Percentiles rank a stretch among this genome's conserved stretches.
These are phyloP conservation scores for Yamadazyma endophytica DNA, from an alignment of 805 yeast genomes.

Conservation along the genomic window DNA sequence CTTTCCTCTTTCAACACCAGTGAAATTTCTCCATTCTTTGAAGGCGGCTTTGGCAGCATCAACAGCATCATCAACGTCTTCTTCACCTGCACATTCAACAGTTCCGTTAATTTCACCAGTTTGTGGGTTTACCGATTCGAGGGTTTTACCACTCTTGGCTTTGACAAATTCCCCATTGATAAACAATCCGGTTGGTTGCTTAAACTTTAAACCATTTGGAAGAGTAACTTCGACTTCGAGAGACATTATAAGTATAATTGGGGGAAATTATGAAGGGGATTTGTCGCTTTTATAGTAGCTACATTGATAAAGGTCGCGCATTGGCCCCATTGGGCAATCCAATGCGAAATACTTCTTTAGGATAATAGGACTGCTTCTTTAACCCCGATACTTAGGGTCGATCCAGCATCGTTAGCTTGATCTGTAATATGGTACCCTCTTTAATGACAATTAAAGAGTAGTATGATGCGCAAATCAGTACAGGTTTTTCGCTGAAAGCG, in stretches of 20 bases:
- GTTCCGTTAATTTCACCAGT: conserved; percentile 41
- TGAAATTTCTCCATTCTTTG: conserved; percentile 43
- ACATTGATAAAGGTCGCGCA: too few species aligned
- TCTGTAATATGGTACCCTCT: too few species aligned
- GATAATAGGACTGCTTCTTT: too few species aligned
- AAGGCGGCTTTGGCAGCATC: conserved; percentile 35
- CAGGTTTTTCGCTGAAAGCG: too few species aligned
- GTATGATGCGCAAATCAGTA: too few species aligned
- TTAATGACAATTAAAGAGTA: too few species aligned
- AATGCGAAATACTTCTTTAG: too few species aligned
- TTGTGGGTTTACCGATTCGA: conserved; percentile 41
- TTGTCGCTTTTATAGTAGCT: too few species aligned
- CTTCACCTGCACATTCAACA: conserved; percentile 39
- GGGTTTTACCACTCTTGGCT: conserved; percentile 29
- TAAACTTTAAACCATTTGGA: conserved; percentile 48
- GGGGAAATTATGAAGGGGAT: too few species aligned
- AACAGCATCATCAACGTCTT: conserved; percentile 41
- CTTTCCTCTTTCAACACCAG: conserved; percentile 39
- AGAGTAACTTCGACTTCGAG: conserved; percentile 36
- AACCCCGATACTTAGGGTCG: too few species aligned
- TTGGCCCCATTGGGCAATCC: too few species aligned
- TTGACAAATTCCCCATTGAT: conserved; percentile 41
- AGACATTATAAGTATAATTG: conserved; percentile 15
- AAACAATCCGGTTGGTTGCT: conserved; percentile 61
- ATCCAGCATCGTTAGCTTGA: too few species aligned